phyloP scores from a whole-genome alignment of 768 basidiomycete species.

The Nidularia pulvinata region DNA sequence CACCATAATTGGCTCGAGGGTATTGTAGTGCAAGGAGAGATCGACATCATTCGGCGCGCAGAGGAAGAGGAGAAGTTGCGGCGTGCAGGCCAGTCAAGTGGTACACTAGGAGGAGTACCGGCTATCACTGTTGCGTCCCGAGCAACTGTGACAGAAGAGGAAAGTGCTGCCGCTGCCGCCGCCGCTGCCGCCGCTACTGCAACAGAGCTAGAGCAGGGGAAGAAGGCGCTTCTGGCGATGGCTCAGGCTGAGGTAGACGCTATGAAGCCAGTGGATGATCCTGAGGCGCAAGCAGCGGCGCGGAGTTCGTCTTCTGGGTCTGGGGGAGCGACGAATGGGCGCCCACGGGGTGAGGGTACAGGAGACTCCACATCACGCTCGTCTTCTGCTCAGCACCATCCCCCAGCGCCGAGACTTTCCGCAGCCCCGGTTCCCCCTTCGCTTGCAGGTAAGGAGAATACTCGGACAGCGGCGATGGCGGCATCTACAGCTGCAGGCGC shows the following conservation, averaged over 20 bases:
- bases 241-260: conserved; percentile 43
- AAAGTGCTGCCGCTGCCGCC: not conserved
- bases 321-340: too few species aligned
- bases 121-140: conserved; percentile 36
- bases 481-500: too few species aligned
- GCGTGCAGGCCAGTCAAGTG: conserved; percentile 9
- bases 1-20: conserved; percentile 89
- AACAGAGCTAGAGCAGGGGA: not conserved
- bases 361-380: too few species aligned
- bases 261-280: conserved; percentile 80
- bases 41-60: conserved; percentile 72
- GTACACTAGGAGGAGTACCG: too few species aligned
- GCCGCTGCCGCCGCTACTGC: conserved; percentile 1
- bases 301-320: not conserved
- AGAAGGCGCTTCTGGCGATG: conserved; percentile 31
- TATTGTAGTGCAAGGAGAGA: conserved; percentile 86
- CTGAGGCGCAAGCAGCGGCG: conserved; percentile 8
- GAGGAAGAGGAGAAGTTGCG: conserved; percentile 49
- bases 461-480: too few species aligned
- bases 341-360: too few species aligned
- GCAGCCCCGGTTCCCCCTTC: too few species aligned
- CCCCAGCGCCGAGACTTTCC: too few species aligned
- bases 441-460: too few species aligned
- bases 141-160: not conserved
- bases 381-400: too few species aligned